phyloP scores from a whole-genome alignment of 768 basidiomycete genomes.

The Fomitopsis serialis region DNA sequence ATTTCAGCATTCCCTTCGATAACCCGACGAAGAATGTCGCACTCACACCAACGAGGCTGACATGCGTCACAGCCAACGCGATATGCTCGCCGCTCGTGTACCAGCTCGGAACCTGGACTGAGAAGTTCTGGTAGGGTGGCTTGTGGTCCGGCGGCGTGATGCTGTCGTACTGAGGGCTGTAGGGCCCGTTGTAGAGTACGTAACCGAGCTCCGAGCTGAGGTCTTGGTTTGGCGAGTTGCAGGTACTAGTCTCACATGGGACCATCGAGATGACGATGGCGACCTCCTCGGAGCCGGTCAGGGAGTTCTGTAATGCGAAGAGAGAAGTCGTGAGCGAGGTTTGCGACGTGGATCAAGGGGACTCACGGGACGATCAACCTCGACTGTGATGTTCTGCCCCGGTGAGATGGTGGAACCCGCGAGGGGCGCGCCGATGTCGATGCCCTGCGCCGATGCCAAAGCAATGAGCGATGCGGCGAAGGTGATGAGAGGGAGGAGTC shows the following conservation, averaged over 20 bases:
- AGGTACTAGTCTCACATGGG: conserved; percentile 16
- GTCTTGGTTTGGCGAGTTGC: conserved; percentile 11
- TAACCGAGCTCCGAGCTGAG: conserved; percentile 15
- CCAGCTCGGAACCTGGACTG: conserved; percentile 16
- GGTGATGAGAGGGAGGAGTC: conserved; percentile 10
- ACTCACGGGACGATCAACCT: conserved; percentile 29
- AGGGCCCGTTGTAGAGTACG: conserved; percentile 26
- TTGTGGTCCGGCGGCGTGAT: conserved; percentile 5
- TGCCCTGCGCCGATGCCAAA: conserved; percentile 20
- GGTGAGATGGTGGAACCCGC: conserved; percentile 17
- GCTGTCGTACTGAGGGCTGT: conserved; percentile 19
- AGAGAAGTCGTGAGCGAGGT: background rate
- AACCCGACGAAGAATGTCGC: too few relatives aligned
- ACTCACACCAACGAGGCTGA: too few relatives aligned
- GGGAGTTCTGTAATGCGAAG: conserved; percentile 17
- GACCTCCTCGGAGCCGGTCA: conserved; percentile 28
- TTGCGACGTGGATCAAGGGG: too few relatives aligned
- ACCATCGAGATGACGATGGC: conserved; percentile 27
- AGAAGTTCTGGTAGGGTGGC: conserved; percentile 25
- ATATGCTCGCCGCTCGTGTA: conserved; percentile 7
- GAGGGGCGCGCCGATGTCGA: conserved; percentile 26
- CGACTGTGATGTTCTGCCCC: conserved; percentile 26
- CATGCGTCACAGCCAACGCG: conserved; percentile 12
- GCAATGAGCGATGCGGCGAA: conserved; percentile 16
- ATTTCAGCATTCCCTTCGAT: too few relatives aligned